Base-by-base conservation (phyloP, 257 asterid species). In the Knoxia roxburghii region DNA sequence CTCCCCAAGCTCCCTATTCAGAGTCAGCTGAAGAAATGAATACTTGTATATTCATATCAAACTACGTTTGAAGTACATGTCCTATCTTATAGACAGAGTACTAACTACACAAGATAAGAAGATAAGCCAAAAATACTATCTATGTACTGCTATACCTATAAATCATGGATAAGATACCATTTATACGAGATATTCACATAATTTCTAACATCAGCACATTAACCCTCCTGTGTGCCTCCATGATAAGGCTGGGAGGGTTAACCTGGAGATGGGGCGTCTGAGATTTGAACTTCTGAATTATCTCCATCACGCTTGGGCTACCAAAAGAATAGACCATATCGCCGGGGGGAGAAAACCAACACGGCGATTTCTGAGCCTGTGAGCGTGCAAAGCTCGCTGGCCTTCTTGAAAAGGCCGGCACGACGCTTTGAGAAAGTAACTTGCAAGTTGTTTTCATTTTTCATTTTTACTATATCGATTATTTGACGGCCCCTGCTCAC, bases 211-310 rank as follows among this genome's bases (percentile, higher is more conserved):
- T n/a, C n/a, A 79, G 82, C 43, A 82, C 63, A 4, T 72, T 53
- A 5, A 82, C 79, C 68, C 76, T 77, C 18, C 87, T 76, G 55
- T 74, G 84, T 11, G 87, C 86, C 75, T 84, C 84, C 6, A 84
- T 45, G 21, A 82, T 53, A 1, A 70, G 74, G 54, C 63, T 64
- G 9, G 58, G 13, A 3, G 65, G 43, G 52, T 45, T 50, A 37
- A 9, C 41, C 41, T 37, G 8, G 9, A 71, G 65, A 0, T 70
- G 61, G 11, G 51, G n/a, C 4, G 27, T 32, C 11, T 45, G 32
- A 17, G 53, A 21, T 17, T 39, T 33, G 45, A 9, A 63, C 49
- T 26, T 37, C 1, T 45, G 18, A 9, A 46, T 3, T 29, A 48
- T 4, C 4, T 37, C 15, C 2, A 24, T 15, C 20, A 68, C 43